phyloP scores from a whole-genome alignment of 2,329 filamentous ascomycete genomes.

The Myriosclerotinia scirpicola region DNA sequence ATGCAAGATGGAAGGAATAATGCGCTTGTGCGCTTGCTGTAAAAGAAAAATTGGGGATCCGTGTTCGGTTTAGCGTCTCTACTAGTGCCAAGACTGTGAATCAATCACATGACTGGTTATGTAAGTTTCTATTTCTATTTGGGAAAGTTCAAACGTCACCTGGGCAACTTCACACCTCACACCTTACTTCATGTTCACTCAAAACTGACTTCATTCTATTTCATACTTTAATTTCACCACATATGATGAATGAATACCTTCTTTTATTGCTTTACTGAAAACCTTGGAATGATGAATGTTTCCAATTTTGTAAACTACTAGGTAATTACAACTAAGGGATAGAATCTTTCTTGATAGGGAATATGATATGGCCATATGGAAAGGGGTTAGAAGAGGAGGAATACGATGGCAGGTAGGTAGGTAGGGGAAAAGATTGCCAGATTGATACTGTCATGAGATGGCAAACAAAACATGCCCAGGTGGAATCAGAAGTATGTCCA shows the following conservation, averaged over 20 bases:
- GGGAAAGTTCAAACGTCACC: conserved; percentile 3
- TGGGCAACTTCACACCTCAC: neutral
- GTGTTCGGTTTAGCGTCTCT: neutral
- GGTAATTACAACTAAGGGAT: neutral
- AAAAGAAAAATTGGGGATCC: conserved; percentile 10
- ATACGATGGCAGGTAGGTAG: no score
- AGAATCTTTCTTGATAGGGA: neutral
- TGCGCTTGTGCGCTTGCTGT: neutral
- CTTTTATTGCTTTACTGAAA: no score
- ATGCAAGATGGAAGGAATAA: conserved; percentile 9
- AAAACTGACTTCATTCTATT: neutral
- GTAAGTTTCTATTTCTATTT: neutral
- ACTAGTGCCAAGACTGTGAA: neutral
- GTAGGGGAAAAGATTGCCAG: no score
- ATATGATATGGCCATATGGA: neutral
- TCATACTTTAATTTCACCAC: neutral
- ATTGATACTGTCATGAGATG: no score
- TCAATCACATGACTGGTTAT: neutral
- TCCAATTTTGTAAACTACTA: no score
- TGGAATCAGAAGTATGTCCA: no score
- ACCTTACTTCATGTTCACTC: neutral
- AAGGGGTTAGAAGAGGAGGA: neutral
- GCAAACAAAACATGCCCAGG: no score
- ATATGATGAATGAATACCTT: no score
- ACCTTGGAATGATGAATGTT: no score